phyloP scores from a whole-genome alignment of 306 rosid species.

The Rosa persica region DNA sequence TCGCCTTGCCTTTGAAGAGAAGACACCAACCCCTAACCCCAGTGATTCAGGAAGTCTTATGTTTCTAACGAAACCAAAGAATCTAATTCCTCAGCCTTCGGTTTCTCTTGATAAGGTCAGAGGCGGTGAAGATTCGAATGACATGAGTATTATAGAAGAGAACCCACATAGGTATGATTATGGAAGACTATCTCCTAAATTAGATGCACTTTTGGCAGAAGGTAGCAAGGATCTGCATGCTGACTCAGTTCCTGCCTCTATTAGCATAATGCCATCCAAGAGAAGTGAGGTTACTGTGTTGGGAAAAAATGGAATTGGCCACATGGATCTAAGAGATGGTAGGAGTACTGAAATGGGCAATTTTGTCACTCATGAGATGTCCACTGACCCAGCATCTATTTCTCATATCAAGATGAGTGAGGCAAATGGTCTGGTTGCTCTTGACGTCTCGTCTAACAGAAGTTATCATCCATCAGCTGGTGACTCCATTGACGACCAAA shows the following conservation, averaged over 20 bases:
- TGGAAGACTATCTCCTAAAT: slow-evolving; percentile 53
- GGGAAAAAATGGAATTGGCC: slow-evolving; percentile 12
- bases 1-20: slow-evolving; percentile 44
- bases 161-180: slow-evolving; percentile 44
- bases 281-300: slow-evolving; percentile 17
- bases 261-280: slow-evolving; percentile 16
- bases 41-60: slow-evolving; percentile 56
- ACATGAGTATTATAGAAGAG: slow-evolving; percentile 77
- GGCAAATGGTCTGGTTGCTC: slow-evolving; percentile 12
- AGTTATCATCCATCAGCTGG: slow-evolving; percentile 22
- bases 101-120: slow-evolving; percentile 31
- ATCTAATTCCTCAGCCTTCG: slow-evolving; percentile 30
- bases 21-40: slow-evolving; percentile 39
- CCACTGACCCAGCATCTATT: slow-evolving; percentile 15
- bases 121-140: slow-evolving; percentile 58
- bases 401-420: slow-evolving; percentile 20
- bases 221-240: slow-evolving; percentile 48
- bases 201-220: slow-evolving; percentile 62
- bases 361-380: slow-evolving; percentile 20
- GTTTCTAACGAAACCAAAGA: slow-evolving; percentile 57
- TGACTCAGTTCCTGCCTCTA: slow-evolving; percentile 24
- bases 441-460: slow-evolving; percentile 16
- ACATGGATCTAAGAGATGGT: slow-evolving; percentile 13
- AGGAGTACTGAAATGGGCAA: slow-evolving; percentile 20
- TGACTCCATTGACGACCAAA: slow-evolving; percentile 19